phyloP scores from a whole-genome alignment of 2,329 filamentous ascomycete species.

The Geosmithia morbida region DNA sequence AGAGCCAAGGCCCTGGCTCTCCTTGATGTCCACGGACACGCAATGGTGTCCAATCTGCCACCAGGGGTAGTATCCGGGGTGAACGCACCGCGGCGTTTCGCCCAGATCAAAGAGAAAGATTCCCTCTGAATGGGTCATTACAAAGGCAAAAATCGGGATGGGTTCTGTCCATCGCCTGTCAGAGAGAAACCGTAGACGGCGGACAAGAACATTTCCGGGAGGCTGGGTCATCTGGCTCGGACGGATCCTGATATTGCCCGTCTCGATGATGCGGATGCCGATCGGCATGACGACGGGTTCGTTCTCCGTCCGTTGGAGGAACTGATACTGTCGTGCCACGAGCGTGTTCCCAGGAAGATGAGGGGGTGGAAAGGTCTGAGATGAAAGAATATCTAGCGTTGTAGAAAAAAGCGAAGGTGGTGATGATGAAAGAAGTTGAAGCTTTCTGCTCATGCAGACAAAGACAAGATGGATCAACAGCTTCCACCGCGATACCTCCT shows the following conservation, averaged over 20 bases:
- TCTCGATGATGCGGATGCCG: conserved; percentile 6
- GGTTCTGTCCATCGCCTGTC: conserved; percentile 7
- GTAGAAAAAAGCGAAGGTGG: too few relatives aligned
- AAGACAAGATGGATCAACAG: too few relatives aligned
- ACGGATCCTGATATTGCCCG: conserved; percentile 7
- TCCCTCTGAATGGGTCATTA: conserved; percentile 8
- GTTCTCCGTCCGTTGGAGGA: too few relatives aligned
- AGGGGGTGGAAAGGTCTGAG: too few relatives aligned
- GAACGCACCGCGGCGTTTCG: conserved; percentile 7
- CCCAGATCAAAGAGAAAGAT: conserved; percentile 10
- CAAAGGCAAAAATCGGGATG: conserved; percentile 8
- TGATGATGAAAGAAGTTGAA: too few relatives aligned
- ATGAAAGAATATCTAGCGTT: too few relatives aligned
- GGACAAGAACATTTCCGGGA: conserved; percentile 6
- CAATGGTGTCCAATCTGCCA: conserved; percentile 5
- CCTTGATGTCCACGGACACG: conserved; percentile 4
- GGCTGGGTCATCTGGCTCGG: conserved; percentile 6
- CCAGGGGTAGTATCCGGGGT: conserved; percentile 8
- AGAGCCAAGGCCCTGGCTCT: conserved; percentile 7
- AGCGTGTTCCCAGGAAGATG: too few relatives aligned
- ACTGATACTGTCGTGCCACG: too few relatives aligned
- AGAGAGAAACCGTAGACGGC: conserved; percentile 7
- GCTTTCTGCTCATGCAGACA: too few relatives aligned
- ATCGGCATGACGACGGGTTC: neutral
- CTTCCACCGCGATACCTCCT: too few relatives aligned